Percentiles rank a stretch among this genome's conserved stretches.
These are phyloP conservation scores for Fraxinus albicans DNA, from an alignment of 305 asterid species.

Conservation along the genomic window DNA sequence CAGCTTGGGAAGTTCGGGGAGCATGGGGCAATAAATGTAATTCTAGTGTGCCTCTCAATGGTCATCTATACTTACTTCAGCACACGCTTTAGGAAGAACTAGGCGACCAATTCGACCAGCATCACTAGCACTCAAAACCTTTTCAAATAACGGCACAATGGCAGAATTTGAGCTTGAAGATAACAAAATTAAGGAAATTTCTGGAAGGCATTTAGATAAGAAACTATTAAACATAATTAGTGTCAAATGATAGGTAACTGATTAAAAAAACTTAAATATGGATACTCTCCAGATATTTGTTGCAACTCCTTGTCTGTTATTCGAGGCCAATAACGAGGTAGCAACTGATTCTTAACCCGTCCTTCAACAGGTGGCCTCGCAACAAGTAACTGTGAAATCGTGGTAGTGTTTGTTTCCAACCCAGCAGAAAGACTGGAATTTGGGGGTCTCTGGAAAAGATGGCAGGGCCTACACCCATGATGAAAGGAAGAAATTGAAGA, in stretches of 20 bases:
- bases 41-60: neutral
- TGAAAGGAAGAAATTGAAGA: slow-evolving; percentile 46
- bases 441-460: slow-evolving; percentile 71
- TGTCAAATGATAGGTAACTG: slow-evolving; percentile 7
- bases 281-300: slow-evolving; percentile 98
- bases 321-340: slow-evolving; percentile 98
- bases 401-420: slow-evolving; percentile 46
- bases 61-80: slow-evolving; percentile 62
- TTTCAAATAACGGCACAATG: slow-evolving; percentile 84
- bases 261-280: slow-evolving; percentile 24
- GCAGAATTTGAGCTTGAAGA: slow-evolving; percentile 74
- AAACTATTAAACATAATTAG: neutral
- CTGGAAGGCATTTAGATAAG: slow-evolving; percentile 3
- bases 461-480: slow-evolving; percentile 59
- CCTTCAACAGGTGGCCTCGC: slow-evolving; percentile 98
- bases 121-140: slow-evolving; percentile 97
- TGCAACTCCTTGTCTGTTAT: slow-evolving; percentile 93
- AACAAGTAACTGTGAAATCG: slow-evolving; percentile 66
- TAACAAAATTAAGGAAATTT: slow-evolving; percentile 48
- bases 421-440: slow-evolving; percentile 51
- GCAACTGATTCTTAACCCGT: slow-evolving; percentile 84
- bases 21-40: neutral
- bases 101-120: slow-evolving; percentile 97
- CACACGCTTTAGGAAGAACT: slow-evolving; percentile 99
- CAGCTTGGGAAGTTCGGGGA: slow-evolving; percentile 2